Evolutionary conservation across 2,329 filamentous ascomycete genomes (phyloP).

Genomic region (Neoscytalidium dimidiatum): DNA sequence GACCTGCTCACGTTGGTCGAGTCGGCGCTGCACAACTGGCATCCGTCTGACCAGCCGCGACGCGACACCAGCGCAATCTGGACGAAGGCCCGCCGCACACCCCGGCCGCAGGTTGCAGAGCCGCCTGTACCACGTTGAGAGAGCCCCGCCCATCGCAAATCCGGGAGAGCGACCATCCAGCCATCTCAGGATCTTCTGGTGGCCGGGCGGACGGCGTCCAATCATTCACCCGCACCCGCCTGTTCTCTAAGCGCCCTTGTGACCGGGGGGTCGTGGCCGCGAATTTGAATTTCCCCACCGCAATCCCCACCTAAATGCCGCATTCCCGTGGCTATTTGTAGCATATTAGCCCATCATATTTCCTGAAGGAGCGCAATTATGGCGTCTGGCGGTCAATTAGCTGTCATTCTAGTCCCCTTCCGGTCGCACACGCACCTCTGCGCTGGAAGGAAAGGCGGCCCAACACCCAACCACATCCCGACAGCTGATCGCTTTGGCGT

Average conservation of each 20-base stretch:
- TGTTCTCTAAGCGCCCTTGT: not conserved
- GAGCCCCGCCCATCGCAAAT: not conserved
- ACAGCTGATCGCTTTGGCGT: conserved; percentile 4
- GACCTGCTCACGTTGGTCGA: not conserved
- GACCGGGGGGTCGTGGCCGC: not conserved
- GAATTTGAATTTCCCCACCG: conserved; percentile 3
- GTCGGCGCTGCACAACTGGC: not conserved
- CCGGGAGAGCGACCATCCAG: conserved; percentile 6
- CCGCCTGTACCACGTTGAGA: conserved; percentile 12
- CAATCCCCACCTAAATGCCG: conserved; percentile 11
- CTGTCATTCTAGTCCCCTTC: not conserved
- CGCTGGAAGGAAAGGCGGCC: not conserved
- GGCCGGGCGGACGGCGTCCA: not conserved
- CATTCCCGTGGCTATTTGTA: not conserved
- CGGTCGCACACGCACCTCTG: not conserved
- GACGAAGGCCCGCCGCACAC: not conserved
- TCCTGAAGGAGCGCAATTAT: not conserved
- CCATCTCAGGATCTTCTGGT: not conserved
- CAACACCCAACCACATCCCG: not conserved
- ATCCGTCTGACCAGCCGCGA: not conserved
- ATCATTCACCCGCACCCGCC: not conserved
- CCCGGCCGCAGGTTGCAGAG: conserved; percentile 5
- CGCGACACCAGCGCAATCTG: not conserved
- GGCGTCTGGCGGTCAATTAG: not conserved
- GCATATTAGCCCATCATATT: not conserved